Evolutionary conservation across 2,329 filamentous ascomycete genomes (phyloP), one percentile per base, ranked within the genome.

Genomic region (Pseudogymnoascus sp.): DNA sequence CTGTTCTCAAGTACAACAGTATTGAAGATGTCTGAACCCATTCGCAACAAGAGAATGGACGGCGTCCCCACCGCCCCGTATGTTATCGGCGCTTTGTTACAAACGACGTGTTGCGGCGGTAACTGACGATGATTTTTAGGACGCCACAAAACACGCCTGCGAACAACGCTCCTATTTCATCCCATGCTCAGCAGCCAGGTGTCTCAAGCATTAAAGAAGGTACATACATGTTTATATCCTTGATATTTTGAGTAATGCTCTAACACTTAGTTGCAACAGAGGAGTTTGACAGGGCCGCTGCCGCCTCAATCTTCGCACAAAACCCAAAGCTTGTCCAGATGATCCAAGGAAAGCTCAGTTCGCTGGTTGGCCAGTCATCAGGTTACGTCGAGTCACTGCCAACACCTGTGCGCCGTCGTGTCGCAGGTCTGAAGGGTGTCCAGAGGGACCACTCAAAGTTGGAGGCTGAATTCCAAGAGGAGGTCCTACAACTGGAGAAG

Each of bases 381-480:
- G 94, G 94, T 71, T 99, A 99, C 78, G 91, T 99, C 76, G 94
- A 99, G 82, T 96, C 90, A 25, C 88, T 99, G 15, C 94, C 94
- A 64, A 81, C 87, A 63, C 85, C 88, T 64, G 92, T 99, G 71
- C 92, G 92, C 76, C 90, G 90, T 74, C 92, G 94, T 73, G 93
- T 99, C 67, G 87, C 92, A 65, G 95, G 94, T 69, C 83, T 99
- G 66, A 97, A 97, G 81, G 95, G 93, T 69, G 92, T 99, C 70
- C 94, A 99, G 79, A 97, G 97, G 79, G 92, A 97, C 72, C 94
- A 99, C 80, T 90, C 93, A 65, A 97, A 97, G 80, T 87, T 99
- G 70, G 95, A 99, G 82, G 90, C 92, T 61, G 88, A 97, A 78
- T 97, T 99, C 78, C 95, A 99, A 77, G 92, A 97, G 77, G 95